Evolutionary conservation across 257 asterid genomes (phyloP).

Genomic region (Primulina eburnea): DNA sequence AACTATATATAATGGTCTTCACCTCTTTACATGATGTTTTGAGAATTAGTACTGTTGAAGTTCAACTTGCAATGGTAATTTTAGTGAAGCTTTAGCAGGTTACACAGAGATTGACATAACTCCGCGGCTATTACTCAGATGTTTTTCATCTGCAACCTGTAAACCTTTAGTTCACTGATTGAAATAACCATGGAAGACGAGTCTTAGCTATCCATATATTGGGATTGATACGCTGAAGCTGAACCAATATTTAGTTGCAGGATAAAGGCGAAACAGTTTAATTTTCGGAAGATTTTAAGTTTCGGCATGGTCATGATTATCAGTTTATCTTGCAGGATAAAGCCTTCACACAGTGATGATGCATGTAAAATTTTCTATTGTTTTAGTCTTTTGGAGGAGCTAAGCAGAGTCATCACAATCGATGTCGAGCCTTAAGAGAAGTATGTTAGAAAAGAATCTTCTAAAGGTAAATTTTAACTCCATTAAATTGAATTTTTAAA

Average conservation of each 20-base stretch:
- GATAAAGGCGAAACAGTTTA: background rate
- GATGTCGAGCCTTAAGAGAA: background rate
- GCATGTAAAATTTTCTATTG: too few species aligned
- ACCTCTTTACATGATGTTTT: background rate
- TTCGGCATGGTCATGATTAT: background rate
- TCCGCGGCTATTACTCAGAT: background rate
- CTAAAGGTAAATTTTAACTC: background rate
- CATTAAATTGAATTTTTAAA: background rate
- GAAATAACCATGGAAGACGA: background rate
- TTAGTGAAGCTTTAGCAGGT: background rate
- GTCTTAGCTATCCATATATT: background rate
- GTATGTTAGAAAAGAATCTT: too few species aligned
- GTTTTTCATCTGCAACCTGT: background rate
- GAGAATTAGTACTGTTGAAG: background rate
- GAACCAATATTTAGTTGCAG: background rate
- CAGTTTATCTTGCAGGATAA: too few species aligned
- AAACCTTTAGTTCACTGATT: background rate
- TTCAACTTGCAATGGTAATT: background rate
- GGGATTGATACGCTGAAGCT: background rate
- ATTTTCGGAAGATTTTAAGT: background rate
- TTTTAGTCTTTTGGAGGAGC: background rate
- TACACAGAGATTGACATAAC: background rate
- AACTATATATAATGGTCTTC: background rate
- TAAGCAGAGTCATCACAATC: background rate
- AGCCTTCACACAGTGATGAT: too few species aligned